Evolutionary conservation across 495 filamentous ascomycete genomes (phyloP).

Genomic region (Copromyces sp.): DNA sequence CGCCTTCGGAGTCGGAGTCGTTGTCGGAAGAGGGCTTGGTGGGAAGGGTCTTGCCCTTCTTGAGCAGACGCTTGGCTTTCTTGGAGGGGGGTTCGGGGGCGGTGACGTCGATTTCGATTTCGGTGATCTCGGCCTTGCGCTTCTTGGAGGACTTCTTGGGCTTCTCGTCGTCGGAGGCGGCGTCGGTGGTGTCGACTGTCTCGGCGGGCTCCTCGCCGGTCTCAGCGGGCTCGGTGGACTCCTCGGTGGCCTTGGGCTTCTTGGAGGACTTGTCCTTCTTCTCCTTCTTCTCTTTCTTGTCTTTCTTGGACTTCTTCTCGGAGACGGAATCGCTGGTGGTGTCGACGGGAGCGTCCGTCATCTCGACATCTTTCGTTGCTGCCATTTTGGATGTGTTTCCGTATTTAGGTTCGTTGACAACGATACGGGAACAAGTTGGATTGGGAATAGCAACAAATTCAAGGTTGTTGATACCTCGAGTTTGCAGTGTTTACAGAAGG

Average conservation of each 20-base stretch:
- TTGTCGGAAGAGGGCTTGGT: slow-evolving; percentile 29
- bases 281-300: neutral
- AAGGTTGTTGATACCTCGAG: neutral
- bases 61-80: slow-evolving; percentile 70
- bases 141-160: slow-evolving; percentile 57
- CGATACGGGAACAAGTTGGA: neutral
- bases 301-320: neutral
- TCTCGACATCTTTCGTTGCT: slow-evolving; percentile 7
- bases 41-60: slow-evolving; percentile 54
- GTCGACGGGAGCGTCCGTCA: neutral
- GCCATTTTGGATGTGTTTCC: neutral
- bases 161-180: slow-evolving; percentile 38
- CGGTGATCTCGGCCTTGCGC: slow-evolving; percentile 61
- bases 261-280: neutral
- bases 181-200: neutral
- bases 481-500: neutral
- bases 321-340: neutral
- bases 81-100: slow-evolving; percentile 90
- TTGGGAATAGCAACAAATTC: neutral
- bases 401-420: neutral
- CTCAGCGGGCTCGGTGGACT: slow-evolving; percentile 6
- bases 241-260: neutral
- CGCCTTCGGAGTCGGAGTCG: slow-evolving; percentile 20
- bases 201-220: slow-evolving; percentile 8
- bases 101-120: slow-evolving; percentile 81